Base-by-base conservation (phyloP, 352 stramenopile species). In the Globisporangium nodosum region DNA sequence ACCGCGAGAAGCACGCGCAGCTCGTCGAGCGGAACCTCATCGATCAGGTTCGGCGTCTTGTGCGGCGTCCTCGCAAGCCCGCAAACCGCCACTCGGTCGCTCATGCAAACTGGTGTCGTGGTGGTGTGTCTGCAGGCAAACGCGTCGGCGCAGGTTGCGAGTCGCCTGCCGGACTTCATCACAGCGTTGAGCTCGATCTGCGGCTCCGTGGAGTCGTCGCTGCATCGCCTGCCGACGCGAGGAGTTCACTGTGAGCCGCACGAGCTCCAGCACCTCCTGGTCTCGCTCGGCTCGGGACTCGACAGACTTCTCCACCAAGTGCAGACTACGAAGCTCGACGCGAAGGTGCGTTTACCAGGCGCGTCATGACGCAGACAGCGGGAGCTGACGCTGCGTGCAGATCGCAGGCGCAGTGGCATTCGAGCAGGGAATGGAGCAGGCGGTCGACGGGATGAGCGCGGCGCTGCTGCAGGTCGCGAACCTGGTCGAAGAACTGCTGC, bases 401-500 rank as follows among this genome's bases (percentile, higher is more conserved):
- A 40, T 82, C 5, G 59, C 69, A 0, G 60, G 68, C 20, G 71
- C 64, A 0, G 49, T 81, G 12, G 18, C 40, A 3, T 78, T 75
- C 48, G 62, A 74, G 18, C 45, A 49, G 12, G 58, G 52, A 13
- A 79, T 84, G 69, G 58, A 68, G 21, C 55, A 69, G 2, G 50
- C 50, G 1, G 68, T 47, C 1, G 65, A 76, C 2, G 64, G 67
- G 24, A 57, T 75, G 5, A 63, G 52, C 18, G 52, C 54, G 11
- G 58, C 64, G 24, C 42, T 84, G n/a, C 53, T 84, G 7, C 71
- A 84, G 57, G 61, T 75, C 7, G 67, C 66, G 3, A 56, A 77
- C 31, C 53, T 78, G 6, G 57, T 76, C 11, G 65, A 77, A 21
- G 60, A 75, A 35, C 49, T 84, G 18, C 56, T 72, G 21, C 55